phyloP scores from a whole-genome alignment of 176 grass and related monocot genomes.

The Pontederia crassipes region DNA sequence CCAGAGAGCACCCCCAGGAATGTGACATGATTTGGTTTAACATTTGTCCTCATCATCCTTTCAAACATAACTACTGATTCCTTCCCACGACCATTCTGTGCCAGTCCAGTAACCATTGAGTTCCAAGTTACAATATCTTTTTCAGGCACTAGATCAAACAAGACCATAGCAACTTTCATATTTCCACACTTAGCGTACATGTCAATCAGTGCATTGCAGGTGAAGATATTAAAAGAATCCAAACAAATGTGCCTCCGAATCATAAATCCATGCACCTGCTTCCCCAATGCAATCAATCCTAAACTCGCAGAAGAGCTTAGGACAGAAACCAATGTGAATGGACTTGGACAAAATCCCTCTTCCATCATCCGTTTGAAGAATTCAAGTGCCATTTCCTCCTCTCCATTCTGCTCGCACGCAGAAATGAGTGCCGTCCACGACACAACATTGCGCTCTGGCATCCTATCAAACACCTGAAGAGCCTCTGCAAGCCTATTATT shows the following conservation, averaged over 20 bases:
- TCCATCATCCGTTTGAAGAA: slow-evolving; percentile 36
- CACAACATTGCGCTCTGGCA: slow-evolving; percentile 26
- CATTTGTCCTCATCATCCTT: slow-evolving; percentile 41
- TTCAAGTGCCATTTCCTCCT: slow-evolving; percentile 38
- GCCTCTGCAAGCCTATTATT: slow-evolving; percentile 27
- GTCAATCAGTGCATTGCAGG: slow-evolving; percentile 48
- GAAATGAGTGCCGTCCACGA: slow-evolving; percentile 72
- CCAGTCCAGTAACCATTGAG: slow-evolving; percentile 60
- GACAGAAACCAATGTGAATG: slow-evolving; percentile 39
- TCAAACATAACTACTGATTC: slow-evolving; percentile 40
- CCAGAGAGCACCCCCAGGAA: slow-evolving; percentile 55
- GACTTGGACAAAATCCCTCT: slow-evolving; percentile 27
- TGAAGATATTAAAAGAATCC: slow-evolving; percentile 58
- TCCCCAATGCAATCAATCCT: slow-evolving; percentile 33
- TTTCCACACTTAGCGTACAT: slow-evolving; percentile 63
- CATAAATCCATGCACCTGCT: slow-evolving; percentile 47
- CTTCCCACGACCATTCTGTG: slow-evolving; percentile 52
- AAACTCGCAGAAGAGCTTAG: slow-evolving; percentile 43
- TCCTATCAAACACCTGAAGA: slow-evolving; percentile 24
- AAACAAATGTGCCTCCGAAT: slow-evolving; percentile 26
- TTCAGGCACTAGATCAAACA: slow-evolving; percentile 36
- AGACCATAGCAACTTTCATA: slow-evolving; percentile 21
- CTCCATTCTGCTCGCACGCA: slow-evolving; percentile 55
- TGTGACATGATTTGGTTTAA: slow-evolving; percentile 51
- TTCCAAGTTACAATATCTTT: slow-evolving; percentile 57